Base-by-base conservation (phyloP, 1,284 basidiomycete genomes). In the Wallemia mellicola region DNA sequence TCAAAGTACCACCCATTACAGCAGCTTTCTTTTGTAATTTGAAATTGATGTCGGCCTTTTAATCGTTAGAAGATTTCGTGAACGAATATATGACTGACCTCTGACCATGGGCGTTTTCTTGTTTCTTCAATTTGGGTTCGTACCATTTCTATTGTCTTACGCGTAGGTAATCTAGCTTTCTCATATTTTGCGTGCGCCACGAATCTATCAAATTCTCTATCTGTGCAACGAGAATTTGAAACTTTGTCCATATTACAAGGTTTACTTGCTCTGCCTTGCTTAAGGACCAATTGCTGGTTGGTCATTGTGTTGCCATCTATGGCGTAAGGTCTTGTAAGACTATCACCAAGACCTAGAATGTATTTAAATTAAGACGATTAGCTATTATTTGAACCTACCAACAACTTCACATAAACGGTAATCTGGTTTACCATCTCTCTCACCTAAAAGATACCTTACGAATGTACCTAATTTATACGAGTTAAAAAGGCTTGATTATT, bases 361-460 rank as follows among this genome's bases (percentile, higher is more conserved):
- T 55, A 22, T 55, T 57, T 22, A 25, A 33, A 58, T 56, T 59
- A 25, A 58, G 63, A 14, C 66, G 48, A 57, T 58, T 59, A 60
- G 63, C 63, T 64, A 48, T 19, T 59, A 27, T 26, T 17, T 26
- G 11, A 24, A 74, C 81, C 65, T 63, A 86, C 86, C 76, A 22
- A 70, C 67, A 38, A 94, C 74, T 68, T 85, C 79, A 67, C 86
- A 87, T 60, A 88, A 75, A 57, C 87, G 78, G 70, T 94, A 94
- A 30, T 83, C 76, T n/a, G 76, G 74, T 61, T 74, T 67, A 3
- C 75, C 74, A 3, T 72, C 69, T 59, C 77, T 74, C 48, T 77
- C 74, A 1, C 79, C 64, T 83, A 64, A 79, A 54, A 85, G 73
- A 65, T 83, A 81, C 24, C 86, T 76, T 2, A 91, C 84, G 76